These are phyloP conservation scores for Dactylellina parvicollis DNA, from an alignment of 2,329 filamentous ascomycete species.

Conservation along the genomic window DNA sequence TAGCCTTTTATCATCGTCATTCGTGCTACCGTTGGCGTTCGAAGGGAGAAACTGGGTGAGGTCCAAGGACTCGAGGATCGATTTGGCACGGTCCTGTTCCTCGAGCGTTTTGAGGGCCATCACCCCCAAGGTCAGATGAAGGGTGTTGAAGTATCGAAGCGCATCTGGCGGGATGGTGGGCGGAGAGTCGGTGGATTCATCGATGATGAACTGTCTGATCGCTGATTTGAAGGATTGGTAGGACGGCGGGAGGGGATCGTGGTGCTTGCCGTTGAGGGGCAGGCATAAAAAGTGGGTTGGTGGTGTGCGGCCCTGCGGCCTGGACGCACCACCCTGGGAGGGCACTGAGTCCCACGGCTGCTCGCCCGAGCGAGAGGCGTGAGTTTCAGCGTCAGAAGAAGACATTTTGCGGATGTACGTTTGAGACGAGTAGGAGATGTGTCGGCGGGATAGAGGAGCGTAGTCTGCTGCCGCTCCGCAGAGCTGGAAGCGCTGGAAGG, in stretches of 20 bases:
- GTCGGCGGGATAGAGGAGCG: background rate
- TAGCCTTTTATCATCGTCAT: background rate
- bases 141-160: conserved; percentile 77
- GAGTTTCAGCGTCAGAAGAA: background rate
- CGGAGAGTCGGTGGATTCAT: conserved; percentile 64
- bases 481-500: no score
- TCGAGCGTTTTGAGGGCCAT: conserved; percentile 65
- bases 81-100: conserved; percentile 10
- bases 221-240: conserved; percentile 60
- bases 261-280: conserved; percentile 71
- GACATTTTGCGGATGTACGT: background rate
- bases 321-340: background rate
- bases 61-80: conserved; percentile 17
- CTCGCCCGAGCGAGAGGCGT: background rate
- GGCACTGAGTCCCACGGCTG: background rate
- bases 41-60: conserved; percentile 25
- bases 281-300: conserved; percentile 81
- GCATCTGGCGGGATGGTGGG: conserved; percentile 71
- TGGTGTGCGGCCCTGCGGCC: conserved; percentile 59
- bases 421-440: background rate
- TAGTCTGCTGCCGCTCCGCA: no score
- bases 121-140: conserved; percentile 87
- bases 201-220: conserved; percentile 70
- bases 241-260: conserved; percentile 69
- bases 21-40: background rate